These are phyloP conservation scores for Striga hermonthica DNA, from an alignment of 305 asterid genomes.

Conservation along the genomic window DNA sequence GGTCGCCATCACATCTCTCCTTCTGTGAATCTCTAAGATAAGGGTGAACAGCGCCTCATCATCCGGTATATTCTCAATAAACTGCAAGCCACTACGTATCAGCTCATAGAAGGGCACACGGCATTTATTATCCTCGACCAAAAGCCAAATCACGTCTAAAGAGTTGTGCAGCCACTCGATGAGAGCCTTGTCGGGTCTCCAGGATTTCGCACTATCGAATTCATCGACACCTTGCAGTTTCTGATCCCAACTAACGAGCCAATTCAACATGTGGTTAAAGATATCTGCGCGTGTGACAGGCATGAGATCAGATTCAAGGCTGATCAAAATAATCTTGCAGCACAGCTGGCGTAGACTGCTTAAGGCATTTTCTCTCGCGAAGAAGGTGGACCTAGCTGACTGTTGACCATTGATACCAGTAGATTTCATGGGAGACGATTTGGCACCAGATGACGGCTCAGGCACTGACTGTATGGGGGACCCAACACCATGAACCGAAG, in stretches of 20 bases:
- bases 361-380: conserved; percentile 60
- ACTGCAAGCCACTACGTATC: conserved; percentile 85
- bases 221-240: conserved; percentile 69
- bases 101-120: conserved; percentile 95
- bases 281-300: conserved; percentile 80
- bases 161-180: conserved; percentile 93
- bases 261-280: conserved; percentile 76
- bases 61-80: conserved; percentile 90
- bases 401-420: conserved; percentile 64
- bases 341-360: conserved; percentile 84
- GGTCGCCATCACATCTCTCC: conserved; percentile 95
- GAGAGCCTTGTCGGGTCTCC: conserved; percentile 75
- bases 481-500: conserved; percentile 79
- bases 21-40: conserved; percentile 86
- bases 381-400: conserved; percentile 44
- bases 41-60: conserved; percentile 94
- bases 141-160: conserved; percentile 88
- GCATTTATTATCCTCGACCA: conserved; percentile 79
- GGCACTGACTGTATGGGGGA: conserved; percentile 80
- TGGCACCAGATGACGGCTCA: conserved; percentile 65
- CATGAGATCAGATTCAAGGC: conserved; percentile 70
- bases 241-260: conserved; percentile 91
- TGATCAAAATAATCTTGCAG: conserved; percentile 81
- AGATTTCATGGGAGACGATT: conserved; percentile 69
- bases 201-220: conserved; percentile 58